Evolutionary conservation across 2,329 filamentous ascomycete genomes (phyloP).

Genomic region (Penicillium freii): DNA sequence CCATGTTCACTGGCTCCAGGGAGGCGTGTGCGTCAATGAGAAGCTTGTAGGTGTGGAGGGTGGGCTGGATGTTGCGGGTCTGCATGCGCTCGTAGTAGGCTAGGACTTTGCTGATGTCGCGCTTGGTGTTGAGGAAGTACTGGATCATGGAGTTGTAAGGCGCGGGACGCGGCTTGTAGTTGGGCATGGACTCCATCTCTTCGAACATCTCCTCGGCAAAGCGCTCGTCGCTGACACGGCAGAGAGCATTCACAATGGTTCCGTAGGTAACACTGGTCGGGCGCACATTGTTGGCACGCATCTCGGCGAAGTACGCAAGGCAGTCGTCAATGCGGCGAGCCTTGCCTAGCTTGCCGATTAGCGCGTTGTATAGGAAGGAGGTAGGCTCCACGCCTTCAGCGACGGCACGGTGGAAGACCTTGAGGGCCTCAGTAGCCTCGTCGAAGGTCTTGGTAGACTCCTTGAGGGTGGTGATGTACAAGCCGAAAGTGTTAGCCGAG

Average conservation of each 20-base stretch:
- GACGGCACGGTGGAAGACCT: constrained; percentile 94
- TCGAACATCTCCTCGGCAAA: constrained; percentile 98
- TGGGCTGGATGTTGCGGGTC: constrained; percentile 79
- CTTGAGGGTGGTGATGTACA: constrained; percentile 99
- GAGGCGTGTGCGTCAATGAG: constrained; percentile 94
- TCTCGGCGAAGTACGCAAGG: constrained; percentile 96
- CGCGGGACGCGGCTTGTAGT: constrained; percentile 96
- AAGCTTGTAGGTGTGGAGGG: constrained; percentile 95
- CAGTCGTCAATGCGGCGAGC: constrained; percentile 97
- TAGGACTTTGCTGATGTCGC: constrained; percentile 89
- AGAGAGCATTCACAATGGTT: constrained; percentile 95
- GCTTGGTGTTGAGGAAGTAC: constrained; percentile 97
- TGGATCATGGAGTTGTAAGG: constrained; percentile 99
- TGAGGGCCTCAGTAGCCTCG: constrained; percentile 92
- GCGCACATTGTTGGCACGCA: constrained; percentile 87
- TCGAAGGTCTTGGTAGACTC: constrained; percentile 97
- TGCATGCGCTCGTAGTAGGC: constrained; percentile 95
- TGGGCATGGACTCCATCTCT: constrained; percentile 98
- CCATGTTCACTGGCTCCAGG: constrained; percentile 86
- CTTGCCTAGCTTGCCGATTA: constrained; percentile 98
- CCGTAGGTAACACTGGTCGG: constrained; percentile 97
- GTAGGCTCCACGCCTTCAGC: constrained; percentile 91
- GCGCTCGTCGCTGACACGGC: constrained; percentile 94
- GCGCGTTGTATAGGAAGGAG: constrained; percentile 95
- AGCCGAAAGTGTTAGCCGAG: constrained; percentile 93